Evolutionary conservation across 495 filamentous ascomycete species (phyloP).

Genomic region (Polyplosphaeria fusca): DNA sequence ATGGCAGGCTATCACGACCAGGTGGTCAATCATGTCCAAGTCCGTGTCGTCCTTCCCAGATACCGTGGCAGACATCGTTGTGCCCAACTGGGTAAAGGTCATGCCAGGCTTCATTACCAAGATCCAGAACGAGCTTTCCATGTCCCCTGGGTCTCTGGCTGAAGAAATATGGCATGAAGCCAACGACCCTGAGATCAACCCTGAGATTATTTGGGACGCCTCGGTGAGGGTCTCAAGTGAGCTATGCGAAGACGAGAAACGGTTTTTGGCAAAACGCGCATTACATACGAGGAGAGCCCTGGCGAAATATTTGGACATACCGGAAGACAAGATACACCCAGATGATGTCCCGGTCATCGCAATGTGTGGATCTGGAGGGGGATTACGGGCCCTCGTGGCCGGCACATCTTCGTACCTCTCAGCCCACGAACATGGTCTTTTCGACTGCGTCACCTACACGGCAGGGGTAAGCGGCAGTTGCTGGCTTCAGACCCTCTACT

Average conservation of each 20-base stretch:
- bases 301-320: constrained; percentile 73
- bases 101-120: constrained; percentile 78
- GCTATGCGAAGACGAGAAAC: constrained; percentile 81
- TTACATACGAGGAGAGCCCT: constrained; percentile 65
- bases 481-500: constrained; percentile 87
- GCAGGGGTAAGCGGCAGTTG: constrained; percentile 93
- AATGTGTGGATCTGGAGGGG: constrained; percentile 89
- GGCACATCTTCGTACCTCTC: constrained; percentile 80
- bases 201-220: constrained; percentile 78
- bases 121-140: constrained; percentile 81
- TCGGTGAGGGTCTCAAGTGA: constrained; percentile 73
- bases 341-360: constrained; percentile 92
- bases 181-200: constrained; percentile 74
- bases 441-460: constrained; percentile 90
- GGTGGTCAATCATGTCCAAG: constrained; percentile 11
- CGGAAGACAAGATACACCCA: constrained; percentile 77
- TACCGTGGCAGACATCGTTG: constrained; percentile 63
- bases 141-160: constrained; percentile 80
- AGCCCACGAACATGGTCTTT: constrained; percentile 77
- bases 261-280: constrained; percentile 63
- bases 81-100: constrained; percentile 76
- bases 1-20: constrained; percentile 16
- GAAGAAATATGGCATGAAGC: constrained; percentile 93
- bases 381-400: constrained; percentile 83
- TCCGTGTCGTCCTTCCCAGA: constrained; percentile 51